A percentile compares a stretch with the other conserved stretches of the same genome.
These are phyloP conservation scores for Aureobasidium vineae DNA, from an alignment of 2,329 filamentous ascomycete genomes.

Conservation along the genomic window DNA sequence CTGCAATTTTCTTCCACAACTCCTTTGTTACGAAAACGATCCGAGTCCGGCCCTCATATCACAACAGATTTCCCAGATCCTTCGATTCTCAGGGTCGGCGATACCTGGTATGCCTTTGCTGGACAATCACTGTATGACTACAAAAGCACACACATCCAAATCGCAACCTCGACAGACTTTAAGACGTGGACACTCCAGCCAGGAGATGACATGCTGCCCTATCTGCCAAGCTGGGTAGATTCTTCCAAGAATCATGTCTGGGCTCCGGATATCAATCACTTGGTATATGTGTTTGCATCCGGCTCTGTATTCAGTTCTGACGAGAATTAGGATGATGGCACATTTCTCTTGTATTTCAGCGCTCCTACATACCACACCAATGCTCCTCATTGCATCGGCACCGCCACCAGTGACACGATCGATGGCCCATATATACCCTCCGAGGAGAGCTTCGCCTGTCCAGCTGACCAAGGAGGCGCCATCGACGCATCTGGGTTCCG, in stretches of 20 bases:
- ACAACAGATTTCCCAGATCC: slow-evolving; percentile 36
- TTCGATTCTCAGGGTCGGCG: slow-evolving; percentile 36
- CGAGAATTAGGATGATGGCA: slow-evolving; percentile 30
- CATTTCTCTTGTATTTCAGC: slow-evolving; percentile 36
- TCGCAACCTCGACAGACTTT: slow-evolving; percentile 40
- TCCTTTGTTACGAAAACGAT: slow-evolving; percentile 9
- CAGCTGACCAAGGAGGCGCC: slow-evolving; percentile 34
- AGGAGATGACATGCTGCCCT: slow-evolving; percentile 37
- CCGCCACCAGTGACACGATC: slow-evolving; percentile 31
- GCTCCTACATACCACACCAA: slow-evolving; percentile 30
- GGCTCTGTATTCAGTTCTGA: neutral
- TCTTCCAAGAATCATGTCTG: slow-evolving; percentile 35
- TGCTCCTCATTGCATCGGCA: slow-evolving; percentile 35
- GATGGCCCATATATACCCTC: slow-evolving; percentile 33
- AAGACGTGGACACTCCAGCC: slow-evolving; percentile 34
- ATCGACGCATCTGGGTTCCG: slow-evolving; percentile 35
- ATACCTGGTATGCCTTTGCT: slow-evolving; percentile 41
- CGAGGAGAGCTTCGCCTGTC: slow-evolving; percentile 33
- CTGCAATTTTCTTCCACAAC: neutral
- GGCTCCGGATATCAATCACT: slow-evolving; percentile 39
- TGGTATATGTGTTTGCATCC: slow-evolving; percentile 19
- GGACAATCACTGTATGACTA: slow-evolving; percentile 34
- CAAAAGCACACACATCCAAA: slow-evolving; percentile 36
- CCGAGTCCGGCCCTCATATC: slow-evolving; percentile 27
- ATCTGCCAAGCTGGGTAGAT: slow-evolving; percentile 36